phyloP scores from a whole-genome alignment of 176 grass and related monocot species.

The Poa annua region DNA sequence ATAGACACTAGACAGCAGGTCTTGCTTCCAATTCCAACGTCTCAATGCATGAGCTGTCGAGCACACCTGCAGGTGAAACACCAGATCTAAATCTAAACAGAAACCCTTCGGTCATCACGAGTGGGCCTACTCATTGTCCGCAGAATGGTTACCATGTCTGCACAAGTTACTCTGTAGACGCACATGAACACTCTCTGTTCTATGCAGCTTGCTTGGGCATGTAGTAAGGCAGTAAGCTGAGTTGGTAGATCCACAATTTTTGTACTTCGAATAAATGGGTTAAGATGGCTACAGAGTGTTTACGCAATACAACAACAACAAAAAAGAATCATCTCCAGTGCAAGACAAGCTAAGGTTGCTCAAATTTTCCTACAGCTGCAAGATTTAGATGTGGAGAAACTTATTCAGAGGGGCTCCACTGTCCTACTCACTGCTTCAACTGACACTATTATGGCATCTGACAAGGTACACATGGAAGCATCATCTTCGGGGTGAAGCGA shows the following conservation, averaged over 20 bases:
- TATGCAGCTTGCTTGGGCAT: not conserved
- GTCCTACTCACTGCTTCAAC: slow-evolving; percentile 23
- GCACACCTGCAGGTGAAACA: slow-evolving; percentile 27
- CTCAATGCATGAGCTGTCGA: slow-evolving; percentile 32
- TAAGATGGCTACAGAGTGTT: not conserved
- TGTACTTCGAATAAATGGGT: slow-evolving; percentile 9
- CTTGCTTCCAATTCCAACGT: slow-evolving; percentile 38
- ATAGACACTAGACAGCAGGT: too few species aligned
- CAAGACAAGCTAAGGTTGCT: slow-evolving; percentile 25
- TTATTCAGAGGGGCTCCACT: slow-evolving; percentile 25
- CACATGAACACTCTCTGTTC: not conserved
- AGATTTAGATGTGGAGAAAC: slow-evolving; percentile 46
- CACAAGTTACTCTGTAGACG: slow-evolving; percentile 4
- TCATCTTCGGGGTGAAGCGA: not conserved
- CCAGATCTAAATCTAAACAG: slow-evolving; percentile 47
- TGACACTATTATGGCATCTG: not conserved
- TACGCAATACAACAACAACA: slow-evolving; percentile 34
- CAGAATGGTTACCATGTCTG: slow-evolving; percentile 17
- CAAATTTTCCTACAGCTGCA: slow-evolving; percentile 34
- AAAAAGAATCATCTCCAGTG: slow-evolving; percentile 36
- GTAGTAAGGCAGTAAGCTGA: not conserved
- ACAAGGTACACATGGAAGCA: not conserved
- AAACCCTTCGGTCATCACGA: slow-evolving; percentile 18
- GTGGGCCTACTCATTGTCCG: slow-evolving; percentile 16
- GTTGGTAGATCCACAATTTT: not conserved